phyloP scores from a whole-genome alignment of 805 yeast species.

The Metschnikowia shivogae region DNA sequence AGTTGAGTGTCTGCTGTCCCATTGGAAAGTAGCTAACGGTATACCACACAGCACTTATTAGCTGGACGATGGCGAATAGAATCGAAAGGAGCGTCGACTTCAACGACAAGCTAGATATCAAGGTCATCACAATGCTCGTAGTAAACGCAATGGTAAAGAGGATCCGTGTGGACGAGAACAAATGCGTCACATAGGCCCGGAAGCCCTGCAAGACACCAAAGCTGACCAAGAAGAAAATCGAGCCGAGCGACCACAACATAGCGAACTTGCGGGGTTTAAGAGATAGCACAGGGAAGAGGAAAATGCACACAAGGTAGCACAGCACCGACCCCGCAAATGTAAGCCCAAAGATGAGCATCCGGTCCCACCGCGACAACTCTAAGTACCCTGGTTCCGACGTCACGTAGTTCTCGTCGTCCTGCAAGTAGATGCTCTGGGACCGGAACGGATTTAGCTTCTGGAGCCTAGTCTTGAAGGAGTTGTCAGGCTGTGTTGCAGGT shows the following conservation, averaged over 20 bases:
- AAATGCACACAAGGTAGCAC: conserved; percentile 41
- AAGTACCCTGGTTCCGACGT: conserved; percentile 42
- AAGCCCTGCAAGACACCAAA: conserved; percentile 45
- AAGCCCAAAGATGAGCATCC: conserved; percentile 43
- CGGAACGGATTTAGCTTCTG: conserved; percentile 39
- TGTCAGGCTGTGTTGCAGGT: conserved; percentile 31
- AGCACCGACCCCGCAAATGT: conserved; percentile 41
- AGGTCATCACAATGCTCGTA: conserved; percentile 38
- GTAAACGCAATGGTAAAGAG: conserved; percentile 36
- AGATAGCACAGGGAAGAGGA: conserved; percentile 40
- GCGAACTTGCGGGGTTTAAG: conserved; percentile 45
- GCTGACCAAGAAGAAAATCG: conserved; percentile 42
- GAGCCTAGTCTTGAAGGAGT: conserved; percentile 27
- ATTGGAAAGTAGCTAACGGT: conserved; percentile 46
- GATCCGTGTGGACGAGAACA: conserved; percentile 40
- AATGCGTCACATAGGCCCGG: conserved; percentile 36
- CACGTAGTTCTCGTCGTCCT: conserved; percentile 41
- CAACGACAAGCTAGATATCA: conserved; percentile 34
- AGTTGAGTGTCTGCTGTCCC: conserved; percentile 41
- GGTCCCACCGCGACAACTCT: conserved; percentile 43
- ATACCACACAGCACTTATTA: conserved; percentile 41
- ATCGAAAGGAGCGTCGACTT: conserved; percentile 37
- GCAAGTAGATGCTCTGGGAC: conserved; percentile 33
- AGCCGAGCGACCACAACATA: conserved; percentile 44
- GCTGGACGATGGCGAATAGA: conserved; percentile 38